Evolutionary conservation across 1,284 basidiomycete species (phyloP), one percentile per base, ranked within the genome.

Genomic region (Ceratobasidium sp.): DNA sequence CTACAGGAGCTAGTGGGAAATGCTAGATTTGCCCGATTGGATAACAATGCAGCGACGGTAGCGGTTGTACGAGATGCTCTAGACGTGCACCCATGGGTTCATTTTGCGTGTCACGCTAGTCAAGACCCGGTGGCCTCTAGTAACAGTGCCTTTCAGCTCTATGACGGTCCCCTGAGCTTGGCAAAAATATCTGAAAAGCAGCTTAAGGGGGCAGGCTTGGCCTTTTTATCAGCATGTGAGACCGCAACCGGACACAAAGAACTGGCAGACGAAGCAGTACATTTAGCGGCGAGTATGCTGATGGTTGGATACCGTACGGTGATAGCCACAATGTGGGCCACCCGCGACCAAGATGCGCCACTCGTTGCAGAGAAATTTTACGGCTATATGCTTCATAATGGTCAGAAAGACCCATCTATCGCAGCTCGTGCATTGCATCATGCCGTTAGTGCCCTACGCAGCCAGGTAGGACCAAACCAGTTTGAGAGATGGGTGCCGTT

Each of bases 31-130:
- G 46, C 59, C 28, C 36, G 28, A 14, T 23, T 61, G 4, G 16
- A 32, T 12, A 43, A 28, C 21, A 3, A 18, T 10, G 34, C 34
- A 23, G 41, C 59, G 5, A 61, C 59, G 14, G 9, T 12, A n/a
- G 26, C 36, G 3, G 41, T 43, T 9, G 59, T 61, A 18, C 6
- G 45, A 26, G 41, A 45, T 12, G 59, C 34, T n/a, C 45, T 61
- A 21, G 12, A 30, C 41, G 14, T 18, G 6, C 59, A 61, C n/a
- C 45, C 41, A 14, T 61, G 59, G 59, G 59, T 61, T 23, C 59
- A 61, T 39, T 39, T 61, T 45, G 59, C 59, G 5, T 61, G 59
- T 45, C 59, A 61, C 28, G 59, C 59, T 18, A 45, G 41, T 12
- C 59, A 61, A 28, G 30, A 45, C 36, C 16, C 30, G 8, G 18